Evolutionary conservation across 2,329 filamentous ascomycete genomes (phyloP), one percentile per base, ranked within the genome.

Genomic region (Xenoacremonium recifei): DNA sequence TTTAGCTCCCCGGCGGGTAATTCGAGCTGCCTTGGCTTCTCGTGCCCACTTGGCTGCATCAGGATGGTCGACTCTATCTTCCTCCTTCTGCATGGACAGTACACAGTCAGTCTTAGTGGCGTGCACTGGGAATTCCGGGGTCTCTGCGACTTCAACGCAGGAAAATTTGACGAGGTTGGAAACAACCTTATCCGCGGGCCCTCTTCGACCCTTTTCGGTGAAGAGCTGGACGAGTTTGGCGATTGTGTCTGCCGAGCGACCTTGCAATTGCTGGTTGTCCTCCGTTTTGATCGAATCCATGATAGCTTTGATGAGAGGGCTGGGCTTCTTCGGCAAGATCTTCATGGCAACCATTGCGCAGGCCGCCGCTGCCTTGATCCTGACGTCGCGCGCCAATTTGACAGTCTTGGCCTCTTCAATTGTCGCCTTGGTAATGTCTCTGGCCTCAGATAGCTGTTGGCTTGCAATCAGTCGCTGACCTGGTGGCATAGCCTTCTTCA

Each of bases 241-340:
- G 39, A 99, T 87, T 3, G 90, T 91, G 12, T 80, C 81, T 2
- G 91, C 89, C 20, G 92, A 96, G 18, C 92, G 86, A 54, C 80
- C 82, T 63, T 99, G 93, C 2, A 99, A 74, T 52, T 93, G 88
- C 20, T 85, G 68, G 58, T 95, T 97, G 57, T 96, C 93, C 62
- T 99, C 95, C 27, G 83, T 84, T 68, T 97, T 99, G 60, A 99
- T 80, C 58, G 92, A 97, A 64, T 99, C 93, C 93, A 99, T 99
- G 66, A 99, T 87, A 3, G 84, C 89, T 68, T 96, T 96, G 69
- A 99, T 99, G 11, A 96, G 82, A 15, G 85, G 80, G 48, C 89
- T 90, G 9, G 92, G 90, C 63, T 95, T 97, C 78, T 96, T 97
- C 0, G 95, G 92, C 9, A 96, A 77, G 21, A 87, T 77, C 44